Evolutionary conservation across 2,329 filamentous ascomycete genomes (phyloP).

Genomic region (Akanthomyces uredinophilus): DNA sequence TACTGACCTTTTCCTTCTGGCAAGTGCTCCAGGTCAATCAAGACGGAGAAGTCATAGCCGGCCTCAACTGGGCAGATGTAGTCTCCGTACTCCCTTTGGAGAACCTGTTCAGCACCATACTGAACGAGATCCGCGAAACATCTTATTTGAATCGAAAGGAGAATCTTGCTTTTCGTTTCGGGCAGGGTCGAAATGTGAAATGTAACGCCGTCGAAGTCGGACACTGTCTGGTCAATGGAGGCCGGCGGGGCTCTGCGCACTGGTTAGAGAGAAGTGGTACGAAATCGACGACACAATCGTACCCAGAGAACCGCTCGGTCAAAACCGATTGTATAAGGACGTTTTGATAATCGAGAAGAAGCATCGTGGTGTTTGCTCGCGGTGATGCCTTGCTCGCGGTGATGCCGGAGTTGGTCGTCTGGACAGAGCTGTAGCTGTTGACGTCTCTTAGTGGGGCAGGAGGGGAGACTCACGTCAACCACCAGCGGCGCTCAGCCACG

Average conservation of each 20-base stretch:
- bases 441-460: slow-evolving; percentile 37
- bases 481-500: slow-evolving; percentile 26
- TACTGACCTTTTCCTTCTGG: slow-evolving; percentile 68
- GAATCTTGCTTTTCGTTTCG: slow-evolving; percentile 86
- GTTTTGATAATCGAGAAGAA: slow-evolving; percentile 98
- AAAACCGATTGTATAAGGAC: slow-evolving; percentile 94
- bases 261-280: slow-evolving; percentile 31
- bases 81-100: slow-evolving; percentile 89
- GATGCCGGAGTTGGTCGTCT: slow-evolving; percentile 19
- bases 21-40: slow-evolving; percentile 82
- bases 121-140: slow-evolving; percentile 89
- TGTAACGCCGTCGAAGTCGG: slow-evolving; percentile 97
- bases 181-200: slow-evolving; percentile 93
- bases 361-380: slow-evolving; percentile 51
- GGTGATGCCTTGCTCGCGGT: slow-evolving; percentile 19
- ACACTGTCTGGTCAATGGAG: slow-evolving; percentile 96
- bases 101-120: slow-evolving; percentile 86
- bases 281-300: slow-evolving; percentile 25
- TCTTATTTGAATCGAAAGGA: slow-evolving; percentile 90
- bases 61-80: slow-evolving; percentile 84
- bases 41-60: slow-evolving; percentile 93
- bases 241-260: slow-evolving; percentile 67
- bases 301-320: slow-evolving; percentile 90
- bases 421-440: slow-evolving; percentile 28
- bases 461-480: slow-evolving; percentile 26